Evolutionary conservation across 805 yeast species (phyloP).

Genomic region (Candida incommunis): DNA sequence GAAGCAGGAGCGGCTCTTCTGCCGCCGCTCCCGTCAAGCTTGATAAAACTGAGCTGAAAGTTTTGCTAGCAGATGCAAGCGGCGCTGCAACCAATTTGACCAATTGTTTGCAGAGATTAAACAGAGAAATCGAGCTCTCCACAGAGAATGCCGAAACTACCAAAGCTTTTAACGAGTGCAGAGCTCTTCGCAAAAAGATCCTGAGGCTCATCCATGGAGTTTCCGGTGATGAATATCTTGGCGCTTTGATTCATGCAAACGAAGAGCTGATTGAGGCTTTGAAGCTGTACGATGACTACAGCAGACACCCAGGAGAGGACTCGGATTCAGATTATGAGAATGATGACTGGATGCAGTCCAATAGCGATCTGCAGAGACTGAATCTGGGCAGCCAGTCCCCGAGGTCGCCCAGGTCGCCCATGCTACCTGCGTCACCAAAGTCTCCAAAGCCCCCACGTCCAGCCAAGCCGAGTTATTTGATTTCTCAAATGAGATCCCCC

Average conservation of each 20-base stretch:
- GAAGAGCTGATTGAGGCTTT: slow-evolving; percentile 74
- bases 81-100: slow-evolving; percentile 56
- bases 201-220: slow-evolving; percentile 73
- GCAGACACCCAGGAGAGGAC: background rate
- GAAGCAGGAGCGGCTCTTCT: background rate
- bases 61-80: slow-evolving; percentile 29
- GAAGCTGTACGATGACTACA: slow-evolving; percentile 45
- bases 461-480: background rate
- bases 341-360: background rate
- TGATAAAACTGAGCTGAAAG: background rate
- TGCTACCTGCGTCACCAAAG: background rate
- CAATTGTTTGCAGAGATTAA: slow-evolving; percentile 37
- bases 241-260: slow-evolving; percentile 78
- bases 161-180: slow-evolving; percentile 59
- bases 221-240: slow-evolving; percentile 67
- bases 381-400: background rate
- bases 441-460: slow-evolving; percentile 1
- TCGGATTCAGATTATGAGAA: slow-evolving; percentile 1
- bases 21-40: background rate
- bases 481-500: background rate
- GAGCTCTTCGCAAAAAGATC: slow-evolving; percentile 61
- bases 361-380: background rate
- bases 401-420: background rate
- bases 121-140: slow-evolving; percentile 35
- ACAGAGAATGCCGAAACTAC: slow-evolving; percentile 48